These are phyloP conservation scores for Verruconis gallopava DNA, from an alignment of 2,329 filamentous ascomycete species.

Conservation along the genomic window DNA sequence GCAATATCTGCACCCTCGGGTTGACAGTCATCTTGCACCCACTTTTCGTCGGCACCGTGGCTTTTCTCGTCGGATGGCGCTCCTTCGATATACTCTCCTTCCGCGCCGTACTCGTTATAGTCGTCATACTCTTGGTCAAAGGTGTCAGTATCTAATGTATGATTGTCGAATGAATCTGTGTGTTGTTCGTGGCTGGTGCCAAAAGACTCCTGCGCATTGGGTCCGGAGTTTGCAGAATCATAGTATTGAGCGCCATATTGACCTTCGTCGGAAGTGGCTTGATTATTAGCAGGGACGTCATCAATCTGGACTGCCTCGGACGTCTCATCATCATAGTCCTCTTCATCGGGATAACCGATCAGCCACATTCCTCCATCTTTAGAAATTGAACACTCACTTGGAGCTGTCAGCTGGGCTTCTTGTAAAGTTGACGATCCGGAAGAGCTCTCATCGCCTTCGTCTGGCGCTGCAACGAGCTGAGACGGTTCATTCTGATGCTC, in stretches of 20 bases:
- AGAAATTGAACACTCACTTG: conserved; percentile 10
- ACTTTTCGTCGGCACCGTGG: background rate
- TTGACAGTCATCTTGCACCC: conserved; percentile 5
- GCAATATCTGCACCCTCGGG: no score
- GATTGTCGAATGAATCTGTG: background rate
- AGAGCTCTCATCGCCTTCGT: conserved; percentile 13
- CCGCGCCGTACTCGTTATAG: background rate
- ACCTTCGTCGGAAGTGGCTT: no score
- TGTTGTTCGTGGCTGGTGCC: background rate
- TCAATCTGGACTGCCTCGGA: background rate
- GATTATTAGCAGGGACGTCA: no score
- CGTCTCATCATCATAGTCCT: background rate
- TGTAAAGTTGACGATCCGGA: conserved; percentile 23
- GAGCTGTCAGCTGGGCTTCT: no score
- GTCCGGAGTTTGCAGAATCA: no score
- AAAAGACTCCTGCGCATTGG: no score
- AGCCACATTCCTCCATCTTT: conserved; percentile 6
- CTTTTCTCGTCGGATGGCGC: conserved; percentile 6
- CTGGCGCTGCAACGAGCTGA: no score
- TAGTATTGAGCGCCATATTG: no score
- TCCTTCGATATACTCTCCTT: conserved; percentile 6
- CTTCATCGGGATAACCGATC: conserved; percentile 2
- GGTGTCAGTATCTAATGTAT: background rate
- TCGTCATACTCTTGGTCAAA: background rate
- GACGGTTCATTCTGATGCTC: no score